Evolutionary conservation across 2,329 filamentous ascomycete genomes (phyloP).

Genomic region (Plenodomus tracheiphilus): DNA sequence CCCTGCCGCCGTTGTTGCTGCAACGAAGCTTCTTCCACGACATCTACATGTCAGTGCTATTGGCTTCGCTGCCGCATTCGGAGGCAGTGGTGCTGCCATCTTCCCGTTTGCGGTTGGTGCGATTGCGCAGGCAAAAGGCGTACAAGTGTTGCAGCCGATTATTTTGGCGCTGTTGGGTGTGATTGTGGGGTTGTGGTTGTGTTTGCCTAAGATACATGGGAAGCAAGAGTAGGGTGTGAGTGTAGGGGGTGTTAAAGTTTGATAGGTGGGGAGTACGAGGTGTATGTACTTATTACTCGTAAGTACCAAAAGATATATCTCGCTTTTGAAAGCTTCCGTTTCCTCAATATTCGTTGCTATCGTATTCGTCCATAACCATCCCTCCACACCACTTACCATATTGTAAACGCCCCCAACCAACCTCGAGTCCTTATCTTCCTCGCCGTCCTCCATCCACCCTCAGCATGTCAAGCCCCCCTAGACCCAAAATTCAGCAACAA

Average conservation of each 20-base stretch:
- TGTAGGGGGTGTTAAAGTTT: neutral
- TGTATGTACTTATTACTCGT: no score
- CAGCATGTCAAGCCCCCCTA: no score
- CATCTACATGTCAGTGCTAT: conserved; percentile 79
- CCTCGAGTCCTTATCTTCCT: no score
- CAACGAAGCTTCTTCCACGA: conserved; percentile 72
- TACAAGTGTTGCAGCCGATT: conserved; percentile 64
- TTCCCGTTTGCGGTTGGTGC: conserved; percentile 70
- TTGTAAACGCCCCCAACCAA: no score
- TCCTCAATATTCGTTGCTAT: no score
- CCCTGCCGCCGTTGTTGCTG: conserved; percentile 71
- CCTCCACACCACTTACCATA: no score
- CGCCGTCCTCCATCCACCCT: no score
- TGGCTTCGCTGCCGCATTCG: conserved; percentile 78
- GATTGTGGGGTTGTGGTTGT: conserved; percentile 57
- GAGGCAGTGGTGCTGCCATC: conserved; percentile 70
- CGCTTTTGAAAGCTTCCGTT: no score
- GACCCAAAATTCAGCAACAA: neutral
- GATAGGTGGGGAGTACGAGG: neutral
- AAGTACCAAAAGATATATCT: no score
- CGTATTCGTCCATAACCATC: no score
- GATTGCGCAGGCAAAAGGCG: conserved; percentile 65
- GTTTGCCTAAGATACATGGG: conserved; percentile 51
- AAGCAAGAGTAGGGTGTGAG: conserved; percentile 41
- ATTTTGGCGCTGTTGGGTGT: conserved; percentile 57